A percentile compares a stretch with the other conserved stretches of the same genome.
These are phyloP conservation scores for Lactifluus volemus DNA, from an alignment of 768 basidiomycete genomes.

Conservation along the genomic window DNA sequence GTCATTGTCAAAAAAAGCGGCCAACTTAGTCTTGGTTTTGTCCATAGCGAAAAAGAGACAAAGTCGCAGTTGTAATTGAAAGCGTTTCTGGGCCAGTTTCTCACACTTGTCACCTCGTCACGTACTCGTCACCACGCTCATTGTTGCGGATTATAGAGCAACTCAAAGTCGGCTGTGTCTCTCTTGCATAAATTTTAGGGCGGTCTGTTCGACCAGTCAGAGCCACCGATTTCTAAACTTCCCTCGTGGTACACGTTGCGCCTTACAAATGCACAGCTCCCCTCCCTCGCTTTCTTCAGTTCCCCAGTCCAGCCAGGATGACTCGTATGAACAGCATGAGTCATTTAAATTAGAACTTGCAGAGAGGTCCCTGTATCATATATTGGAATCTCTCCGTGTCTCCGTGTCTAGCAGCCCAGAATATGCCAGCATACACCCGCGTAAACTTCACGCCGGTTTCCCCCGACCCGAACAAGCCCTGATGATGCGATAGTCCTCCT, in stretches of 20 bases:
- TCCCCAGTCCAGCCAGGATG: too few species aligned
- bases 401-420: too few species aligned
- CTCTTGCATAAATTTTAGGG: too few species aligned
- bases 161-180: too few species aligned
- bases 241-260: too few species aligned
- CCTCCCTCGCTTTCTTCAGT: too few species aligned
- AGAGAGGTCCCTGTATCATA: neutral
- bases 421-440: neutral
- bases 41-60: constrained; percentile 37
- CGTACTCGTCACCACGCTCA: too few species aligned
- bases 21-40: constrained; percentile 57
- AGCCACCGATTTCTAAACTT: too few species aligned
- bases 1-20: constrained; percentile 78
- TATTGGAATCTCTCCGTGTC: neutral
- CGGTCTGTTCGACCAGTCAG: too few species aligned
- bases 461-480: neutral
- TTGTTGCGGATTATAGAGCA: too few species aligned
- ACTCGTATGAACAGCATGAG: neutral
- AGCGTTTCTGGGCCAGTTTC: neutral
- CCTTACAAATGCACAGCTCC: too few species aligned
- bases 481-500: neutral
- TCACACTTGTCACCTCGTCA: neutral
- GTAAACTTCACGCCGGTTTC: neutral
- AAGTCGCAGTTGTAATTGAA: neutral
- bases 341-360: neutral